Evolutionary conservation across 2,329 filamentous ascomycete genomes (phyloP), one percentile per base, ranked within the genome.

Genomic region (Colletotrichum chlorophyti): DNA sequence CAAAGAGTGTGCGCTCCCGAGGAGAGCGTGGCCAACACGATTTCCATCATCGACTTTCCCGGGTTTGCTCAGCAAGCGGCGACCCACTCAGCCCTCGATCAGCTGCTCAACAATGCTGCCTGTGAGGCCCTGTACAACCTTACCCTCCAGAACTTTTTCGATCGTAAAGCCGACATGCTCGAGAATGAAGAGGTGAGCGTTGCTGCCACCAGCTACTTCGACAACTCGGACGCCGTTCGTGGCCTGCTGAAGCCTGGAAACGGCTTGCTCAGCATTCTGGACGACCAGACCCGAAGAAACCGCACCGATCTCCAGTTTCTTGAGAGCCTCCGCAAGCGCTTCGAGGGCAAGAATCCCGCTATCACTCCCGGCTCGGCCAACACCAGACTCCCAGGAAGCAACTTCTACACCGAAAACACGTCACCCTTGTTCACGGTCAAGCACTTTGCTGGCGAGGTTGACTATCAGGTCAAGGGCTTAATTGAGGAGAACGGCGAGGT

Each of bases 401-500:
- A 97, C 72, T 97, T 97, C 73, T 79, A 89, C 46, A 94, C 93
- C 0, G 89, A 91, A 61, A 96, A 96, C 73, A 83, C 85, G 0
- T 82, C 90, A 0, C 89, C 92, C 5, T 84, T 85, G 9, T 99
- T 99, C 76, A 93, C 93, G 0, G 88, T 99, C 54, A 93, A 91
- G 73, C 95, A 99, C 74, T 99, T 96, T 73, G 94, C 94, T 34
- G 95, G 95, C 47, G 95, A 98, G 71, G 91, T 99, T 5, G 95
- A 99, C 61, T 99, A 99, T 70, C 88, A 91, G 2, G 84, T 96
- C 60, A 89, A 89, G 66, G 91, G 91, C 5, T 79, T 99, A 19
- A 83, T 98, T 3, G 95, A 99, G 73, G 93, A 97, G 75, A 99
- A 99, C 65, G 92, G 93, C 50, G 95, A 99, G 72, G 87, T 97